Conservation (phyloP, 495 filamentous ascomycete species). For the Tuber brumale region DNA sequence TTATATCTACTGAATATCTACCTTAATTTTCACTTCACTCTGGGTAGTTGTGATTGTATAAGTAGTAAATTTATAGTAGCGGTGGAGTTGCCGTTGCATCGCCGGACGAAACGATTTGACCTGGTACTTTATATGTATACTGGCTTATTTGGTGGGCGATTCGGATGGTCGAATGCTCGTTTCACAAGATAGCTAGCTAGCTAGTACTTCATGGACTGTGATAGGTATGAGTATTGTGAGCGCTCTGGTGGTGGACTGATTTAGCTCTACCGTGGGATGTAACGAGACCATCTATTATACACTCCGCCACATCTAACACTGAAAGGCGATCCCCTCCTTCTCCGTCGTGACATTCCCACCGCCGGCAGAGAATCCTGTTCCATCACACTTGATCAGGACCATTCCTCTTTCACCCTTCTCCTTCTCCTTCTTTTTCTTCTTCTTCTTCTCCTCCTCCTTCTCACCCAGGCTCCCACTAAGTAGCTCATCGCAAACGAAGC, state of each 20-base stretch:
- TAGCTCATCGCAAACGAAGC: constrained; percentile 84
- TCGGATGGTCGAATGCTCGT: too few relatives aligned
- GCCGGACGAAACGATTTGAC: too few relatives aligned
- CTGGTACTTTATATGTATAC: too few relatives aligned
- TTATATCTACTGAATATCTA: too few relatives aligned
- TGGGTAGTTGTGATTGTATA: too few relatives aligned
- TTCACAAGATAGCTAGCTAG: too few relatives aligned
- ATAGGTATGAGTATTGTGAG: neutral
- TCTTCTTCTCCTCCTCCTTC: constrained; percentile 47
- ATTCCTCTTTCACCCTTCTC: constrained; percentile 62
- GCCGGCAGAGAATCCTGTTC: constrained; percentile 85
- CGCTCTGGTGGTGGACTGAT: neutral
- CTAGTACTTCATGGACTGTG: too few relatives aligned
- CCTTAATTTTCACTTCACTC: too few relatives aligned
- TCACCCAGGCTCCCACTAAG: constrained; percentile 52
- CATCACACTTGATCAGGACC: constrained; percentile 78
- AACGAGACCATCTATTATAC: neutral
- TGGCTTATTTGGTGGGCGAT: too few relatives aligned
- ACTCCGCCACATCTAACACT: constrained; percentile 52
- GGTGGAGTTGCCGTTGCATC: too few relatives aligned
- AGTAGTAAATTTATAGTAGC: too few relatives aligned
- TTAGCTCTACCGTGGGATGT: neutral
- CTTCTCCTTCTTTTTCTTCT: constrained; percentile 31
- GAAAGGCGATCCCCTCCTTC: constrained; percentile 74
- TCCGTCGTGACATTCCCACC: constrained; percentile 70